Percentiles rank a stretch among this genome's conserved stretches.
Conservation (phyloP, 176 grass and related monocot genomes). For the Cenchrus purpureus region DNA sequence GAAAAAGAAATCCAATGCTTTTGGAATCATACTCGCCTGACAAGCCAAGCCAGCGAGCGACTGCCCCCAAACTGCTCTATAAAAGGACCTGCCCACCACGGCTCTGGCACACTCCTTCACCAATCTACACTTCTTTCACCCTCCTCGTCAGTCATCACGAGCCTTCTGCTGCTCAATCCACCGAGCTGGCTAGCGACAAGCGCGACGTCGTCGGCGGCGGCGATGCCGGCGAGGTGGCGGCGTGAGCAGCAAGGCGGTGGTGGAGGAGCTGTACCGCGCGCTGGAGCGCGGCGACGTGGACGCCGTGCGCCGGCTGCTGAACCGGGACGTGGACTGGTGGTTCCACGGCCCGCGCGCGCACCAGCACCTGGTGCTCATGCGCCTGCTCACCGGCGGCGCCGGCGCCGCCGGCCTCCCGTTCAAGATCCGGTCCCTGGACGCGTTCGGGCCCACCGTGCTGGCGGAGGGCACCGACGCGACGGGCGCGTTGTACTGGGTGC, state of each 20-base stretch:
- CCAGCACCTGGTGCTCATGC: slow-evolving; percentile 75
- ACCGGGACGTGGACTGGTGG: slow-evolving; percentile 89
- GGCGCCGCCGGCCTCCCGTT: slow-evolving; percentile 45
- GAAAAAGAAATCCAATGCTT: neutral
- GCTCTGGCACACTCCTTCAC: neutral
- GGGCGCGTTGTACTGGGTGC: slow-evolving; percentile 66
- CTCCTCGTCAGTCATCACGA: too few relatives aligned
- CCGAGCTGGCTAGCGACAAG: slow-evolving; percentile 35
- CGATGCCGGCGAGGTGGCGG: neutral
- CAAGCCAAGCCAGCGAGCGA: neutral
- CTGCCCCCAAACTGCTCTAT: neutral
- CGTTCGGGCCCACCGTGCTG: slow-evolving; percentile 72
- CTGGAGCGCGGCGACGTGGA: slow-evolving; percentile 64
- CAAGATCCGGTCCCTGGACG: slow-evolving; percentile 42
- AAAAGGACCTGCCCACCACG: slow-evolving; percentile 14
- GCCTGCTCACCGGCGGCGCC: slow-evolving; percentile 66
- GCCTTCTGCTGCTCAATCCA: neutral
- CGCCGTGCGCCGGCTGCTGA: slow-evolving; percentile 60
- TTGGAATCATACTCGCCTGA: slow-evolving; percentile 16
- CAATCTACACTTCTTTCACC: too few relatives aligned
- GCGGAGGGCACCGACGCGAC: slow-evolving; percentile 69
- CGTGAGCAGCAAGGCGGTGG: slow-evolving; percentile 57
- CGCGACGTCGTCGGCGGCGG: neutral
- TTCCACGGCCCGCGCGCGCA: slow-evolving; percentile 83
- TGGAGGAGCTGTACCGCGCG: slow-evolving; percentile 74